phyloP scores from a whole-genome alignment of 2,329 filamentous ascomycete genomes.

The Aureobasidium sp. region DNA sequence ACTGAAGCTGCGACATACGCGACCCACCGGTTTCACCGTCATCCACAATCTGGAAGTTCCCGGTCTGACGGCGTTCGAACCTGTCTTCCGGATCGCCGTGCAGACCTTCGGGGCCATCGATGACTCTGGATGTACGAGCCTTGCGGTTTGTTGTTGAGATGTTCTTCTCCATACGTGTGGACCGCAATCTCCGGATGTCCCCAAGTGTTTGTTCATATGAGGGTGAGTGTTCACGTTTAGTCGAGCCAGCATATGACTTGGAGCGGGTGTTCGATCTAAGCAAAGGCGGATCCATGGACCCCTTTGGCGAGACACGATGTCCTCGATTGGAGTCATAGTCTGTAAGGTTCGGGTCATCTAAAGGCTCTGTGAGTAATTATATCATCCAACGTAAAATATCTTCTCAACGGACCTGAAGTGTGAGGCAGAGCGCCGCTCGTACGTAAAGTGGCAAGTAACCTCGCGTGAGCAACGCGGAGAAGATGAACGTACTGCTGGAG shows the following conservation, averaged over 20 bases:
- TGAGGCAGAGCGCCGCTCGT: conserved; percentile 74
- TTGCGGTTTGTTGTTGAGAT: conserved; percentile 89
- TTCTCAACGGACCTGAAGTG: conserved; percentile 49
- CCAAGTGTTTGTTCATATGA: conserved; percentile 94
- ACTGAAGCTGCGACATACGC: conserved; percentile 66
- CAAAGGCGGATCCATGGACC: conserved; percentile 42
- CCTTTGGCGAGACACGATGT: conserved; percentile 45
- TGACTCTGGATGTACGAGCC: conserved; percentile 82
- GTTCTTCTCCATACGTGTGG: conserved; percentile 89
- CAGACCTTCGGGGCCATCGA: conserved; percentile 74
- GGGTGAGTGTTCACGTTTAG: conserved; percentile 50
- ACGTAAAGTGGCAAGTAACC: conserved; percentile 79
- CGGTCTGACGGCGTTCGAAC: conserved; percentile 35
- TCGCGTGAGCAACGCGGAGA: conserved; percentile 80
- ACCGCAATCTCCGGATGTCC: conserved; percentile 84
- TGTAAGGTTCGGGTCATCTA: conserved; percentile 62
- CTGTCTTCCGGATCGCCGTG: conserved; percentile 67
- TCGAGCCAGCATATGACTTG: conserved; percentile 62
- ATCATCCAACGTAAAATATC: conserved; percentile 13
- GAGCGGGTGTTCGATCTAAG: conserved; percentile 63
- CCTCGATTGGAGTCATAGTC: conserved; percentile 62
- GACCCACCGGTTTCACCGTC: conserved; percentile 63
- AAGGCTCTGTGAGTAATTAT: conserved; percentile 14
- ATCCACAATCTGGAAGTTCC: conserved; percentile 69
- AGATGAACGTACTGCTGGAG: conserved; percentile 93